phyloP scores from a whole-genome alignment of 371 early-diverging fungal species.

The Mortierella sp. region DNA sequence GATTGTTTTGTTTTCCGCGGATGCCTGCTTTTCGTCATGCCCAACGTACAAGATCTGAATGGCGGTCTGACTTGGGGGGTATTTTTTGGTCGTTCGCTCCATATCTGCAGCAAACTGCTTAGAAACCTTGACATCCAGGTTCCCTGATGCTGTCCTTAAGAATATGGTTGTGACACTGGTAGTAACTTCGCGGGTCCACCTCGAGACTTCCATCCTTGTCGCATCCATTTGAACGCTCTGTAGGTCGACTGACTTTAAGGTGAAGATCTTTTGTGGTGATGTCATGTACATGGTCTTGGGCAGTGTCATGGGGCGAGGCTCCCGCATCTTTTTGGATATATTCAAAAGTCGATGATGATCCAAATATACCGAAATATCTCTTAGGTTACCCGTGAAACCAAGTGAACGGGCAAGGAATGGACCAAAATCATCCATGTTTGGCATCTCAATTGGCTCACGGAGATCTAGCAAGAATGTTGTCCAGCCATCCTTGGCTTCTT shows the following conservation, averaged over 20 bases:
- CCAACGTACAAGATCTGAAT: constrained; percentile 82
- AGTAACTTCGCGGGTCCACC: constrained; percentile 50
- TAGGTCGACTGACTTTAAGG: constrained; percentile 68
- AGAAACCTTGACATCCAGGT: constrained; percentile 69
- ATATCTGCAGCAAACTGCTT: constrained; percentile 78
- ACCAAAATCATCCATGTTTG: constrained; percentile 79
- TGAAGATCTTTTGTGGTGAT: constrained; percentile 82
- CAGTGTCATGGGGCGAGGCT: constrained; percentile 73
- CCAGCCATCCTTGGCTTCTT: constrained; percentile 62
- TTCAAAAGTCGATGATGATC: constrained; percentile 71
- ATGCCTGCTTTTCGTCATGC: constrained; percentile 83
- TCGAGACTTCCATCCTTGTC: constrained; percentile 60
- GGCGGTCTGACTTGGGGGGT: constrained; percentile 80
- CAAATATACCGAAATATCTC: constrained; percentile 73
- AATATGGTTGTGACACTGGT: constrained; percentile 69
- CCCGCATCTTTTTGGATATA: constrained; percentile 74
- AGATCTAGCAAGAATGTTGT: constrained; percentile 83
- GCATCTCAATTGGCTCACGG: constrained; percentile 83
- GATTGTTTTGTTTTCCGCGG: constrained; percentile 65
- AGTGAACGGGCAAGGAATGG: constrained; percentile 87
- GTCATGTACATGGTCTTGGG: constrained; percentile 60
- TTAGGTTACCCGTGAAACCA: constrained; percentile 85
- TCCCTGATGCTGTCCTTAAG: constrained; percentile 77
- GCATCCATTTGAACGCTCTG: constrained; percentile 81
- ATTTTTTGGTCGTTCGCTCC: constrained; percentile 93